These are phyloP conservation scores for Abrus pulchellus DNA, from an alignment of 306 rosid genomes.

Conservation along the genomic window DNA sequence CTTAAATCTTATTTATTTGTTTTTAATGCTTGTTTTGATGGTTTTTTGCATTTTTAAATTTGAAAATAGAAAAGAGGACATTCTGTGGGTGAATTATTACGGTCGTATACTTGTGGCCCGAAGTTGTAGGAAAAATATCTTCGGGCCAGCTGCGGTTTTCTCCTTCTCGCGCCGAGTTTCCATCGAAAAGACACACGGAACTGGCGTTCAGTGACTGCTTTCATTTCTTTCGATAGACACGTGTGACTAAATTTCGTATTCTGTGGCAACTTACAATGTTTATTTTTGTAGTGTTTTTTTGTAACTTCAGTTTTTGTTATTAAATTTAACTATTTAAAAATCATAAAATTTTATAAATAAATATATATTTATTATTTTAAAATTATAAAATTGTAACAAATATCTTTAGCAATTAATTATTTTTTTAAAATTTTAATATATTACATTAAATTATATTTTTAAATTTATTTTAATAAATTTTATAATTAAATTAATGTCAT, in stretches of 20 bases:
- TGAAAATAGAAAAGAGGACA: background rate
- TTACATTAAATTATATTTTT: too few species aligned
- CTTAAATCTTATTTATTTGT: background rate
- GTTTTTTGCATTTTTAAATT: background rate
- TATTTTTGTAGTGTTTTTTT: too few species aligned
- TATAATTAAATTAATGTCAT: too few species aligned
- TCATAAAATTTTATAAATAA: too few species aligned
- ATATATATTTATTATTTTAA: too few species aligned
- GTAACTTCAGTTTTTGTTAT: too few species aligned
- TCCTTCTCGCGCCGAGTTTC: constrained; percentile 19
- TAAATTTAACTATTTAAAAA: too few species aligned
- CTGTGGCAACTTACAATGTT: too few species aligned
- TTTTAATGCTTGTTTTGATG: background rate
- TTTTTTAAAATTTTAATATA: too few species aligned
- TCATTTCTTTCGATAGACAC: background rate
- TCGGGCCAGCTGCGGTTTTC: constrained; percentile 13
- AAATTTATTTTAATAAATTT: too few species aligned
- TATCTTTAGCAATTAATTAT: too few species aligned
- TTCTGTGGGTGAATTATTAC: background rate
- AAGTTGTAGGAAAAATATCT: constrained; percentile 28
- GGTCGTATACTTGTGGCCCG: background rate
- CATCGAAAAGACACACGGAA: constrained; percentile 31
- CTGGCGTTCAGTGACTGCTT: background rate
- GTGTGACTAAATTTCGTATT: background rate
- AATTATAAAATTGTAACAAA: too few species aligned